phyloP scores from a whole-genome alignment of 345 rosid genomes.

The Angophora floribunda region DNA sequence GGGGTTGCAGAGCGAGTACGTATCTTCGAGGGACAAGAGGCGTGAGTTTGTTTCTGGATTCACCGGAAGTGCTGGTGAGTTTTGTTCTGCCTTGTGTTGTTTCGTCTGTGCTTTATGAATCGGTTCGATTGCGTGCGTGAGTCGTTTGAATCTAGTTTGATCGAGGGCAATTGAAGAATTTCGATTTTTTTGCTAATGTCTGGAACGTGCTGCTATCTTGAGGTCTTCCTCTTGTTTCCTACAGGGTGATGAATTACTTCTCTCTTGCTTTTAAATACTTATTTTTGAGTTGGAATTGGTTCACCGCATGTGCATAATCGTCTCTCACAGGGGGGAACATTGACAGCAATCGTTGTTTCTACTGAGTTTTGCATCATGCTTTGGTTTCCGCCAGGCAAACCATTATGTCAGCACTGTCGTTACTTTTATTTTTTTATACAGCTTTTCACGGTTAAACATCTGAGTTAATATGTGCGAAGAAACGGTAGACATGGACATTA shows the following conservation, averaged over 20 bases:
- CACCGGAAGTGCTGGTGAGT: slow-evolving; percentile 87
- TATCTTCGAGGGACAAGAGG: slow-evolving; percentile 73
- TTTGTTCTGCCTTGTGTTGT: not conserved
- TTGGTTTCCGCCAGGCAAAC: not conserved
- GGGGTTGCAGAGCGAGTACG: slow-evolving; percentile 74
- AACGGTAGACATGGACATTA: not conserved
- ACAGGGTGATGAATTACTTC: not conserved
- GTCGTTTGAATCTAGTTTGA: not conserved
- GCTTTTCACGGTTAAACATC: not conserved
- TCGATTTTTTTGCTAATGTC: not conserved
- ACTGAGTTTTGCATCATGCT: not conserved
- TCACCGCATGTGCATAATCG: not conserved
- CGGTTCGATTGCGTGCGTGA: not conserved
- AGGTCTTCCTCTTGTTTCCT: not conserved
- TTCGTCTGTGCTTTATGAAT: not conserved
- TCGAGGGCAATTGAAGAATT: not conserved
- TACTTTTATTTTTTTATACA: not conserved
- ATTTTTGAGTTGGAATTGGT: not conserved
- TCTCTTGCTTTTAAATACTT: not conserved
- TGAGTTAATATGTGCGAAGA: not conserved
- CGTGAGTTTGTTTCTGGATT: slow-evolving; percentile 92
- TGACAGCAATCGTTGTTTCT: not conserved
- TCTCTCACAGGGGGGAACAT: not conserved
- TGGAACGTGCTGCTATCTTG: not conserved
- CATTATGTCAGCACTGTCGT: not conserved